Evolutionary conservation across 352 stramenopile genomes (phyloP), one percentile per base, ranked within the genome.

Genomic region (Pythium sp.): DNA sequence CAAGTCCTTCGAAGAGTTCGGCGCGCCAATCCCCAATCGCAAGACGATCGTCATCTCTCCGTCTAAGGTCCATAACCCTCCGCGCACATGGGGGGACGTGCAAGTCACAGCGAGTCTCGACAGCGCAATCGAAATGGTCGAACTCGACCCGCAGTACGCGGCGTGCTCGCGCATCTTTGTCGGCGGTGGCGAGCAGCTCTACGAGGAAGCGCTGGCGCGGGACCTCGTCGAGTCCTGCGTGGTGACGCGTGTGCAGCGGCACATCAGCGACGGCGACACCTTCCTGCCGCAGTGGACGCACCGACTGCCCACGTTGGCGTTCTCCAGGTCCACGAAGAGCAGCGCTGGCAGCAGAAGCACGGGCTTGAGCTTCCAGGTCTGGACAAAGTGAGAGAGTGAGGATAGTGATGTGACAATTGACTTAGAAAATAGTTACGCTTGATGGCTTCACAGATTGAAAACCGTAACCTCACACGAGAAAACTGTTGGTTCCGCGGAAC

Each of bases 11-110:
- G 66, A 79, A 20, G 78, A 89, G 69, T 86, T 87, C 58, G 65
- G 72, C 20, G 62, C 63, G 28, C 78, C 81, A 3, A 67, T 89
- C 34, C 73, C 76, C 0, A 75, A 84, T 32, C 81, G 81, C 59
- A 73, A 86, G 57, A 89, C 80, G 6, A 93, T 93, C 28, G 75
- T 91, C 30, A 74, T 93, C 36, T 81, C 77, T 12, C 56, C 15
- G 8, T 81, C 73, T 9, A 58, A 56, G 12, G 24, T 24, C 46
- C 47, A 68, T 22, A 22, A 12, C 32, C 26, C 26, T 9, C 72
- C 70, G 5, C 49, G 72, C 2, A 20, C 72, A 36, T 69, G 49
- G 34, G 64, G 65, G 1, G 67, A 71, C 1, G 66, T 90, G 14
- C 65, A 54, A 20, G 70, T 90, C 15, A 76, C 68, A 20, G 14